Evolutionary conservation across 768 basidiomycete species (phyloP).

Genomic region (Pulveroboletus frians): DNA sequence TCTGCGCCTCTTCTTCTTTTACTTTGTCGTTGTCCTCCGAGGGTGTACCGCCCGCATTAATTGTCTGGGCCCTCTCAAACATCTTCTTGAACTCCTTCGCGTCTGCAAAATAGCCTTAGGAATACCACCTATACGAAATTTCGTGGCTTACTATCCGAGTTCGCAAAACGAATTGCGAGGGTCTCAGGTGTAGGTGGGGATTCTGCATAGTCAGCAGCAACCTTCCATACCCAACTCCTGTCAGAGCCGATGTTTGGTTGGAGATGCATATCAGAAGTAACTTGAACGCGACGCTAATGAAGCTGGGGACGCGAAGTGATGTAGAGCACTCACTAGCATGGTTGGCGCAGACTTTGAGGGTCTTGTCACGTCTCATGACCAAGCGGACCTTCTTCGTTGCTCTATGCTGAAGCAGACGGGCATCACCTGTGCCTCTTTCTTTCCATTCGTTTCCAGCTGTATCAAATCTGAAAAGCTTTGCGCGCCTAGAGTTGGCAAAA

Average conservation of each 20-base stretch:
- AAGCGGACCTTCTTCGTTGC: conserved; percentile 87
- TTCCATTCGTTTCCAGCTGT: conserved; percentile 84
- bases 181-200: conserved; percentile 88
- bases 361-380: conserved; percentile 99
- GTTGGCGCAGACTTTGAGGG: conserved; percentile 98
- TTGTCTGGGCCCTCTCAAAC: conserved; percentile 81
- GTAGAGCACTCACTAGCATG: conserved; percentile 66
- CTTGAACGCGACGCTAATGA: conserved; percentile 38
- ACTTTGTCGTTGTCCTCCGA: conserved; percentile 23
- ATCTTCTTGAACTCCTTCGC: conserved; percentile 84
- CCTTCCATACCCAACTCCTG: conserved; percentile 99
- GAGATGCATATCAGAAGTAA: conserved; percentile 84
- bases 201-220: conserved; percentile 92
- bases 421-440: conserved; percentile 95
- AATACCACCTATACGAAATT: not conserved
- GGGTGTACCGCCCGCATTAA: conserved; percentile 41
- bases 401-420: conserved; percentile 86
- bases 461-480: conserved; percentile 97
- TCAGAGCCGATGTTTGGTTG: conserved; percentile 98
- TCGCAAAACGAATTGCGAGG: conserved; percentile 96
- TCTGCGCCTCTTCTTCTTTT: conserved; percentile 20
- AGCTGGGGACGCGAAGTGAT: not conserved
- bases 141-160: conserved; percentile 81
- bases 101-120: conserved; percentile 40
- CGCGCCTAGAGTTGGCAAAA: conserved; percentile 60